These are phyloP conservation scores for Mycena haematopus DNA, from an alignment of 768 basidiomycete species.

Conservation along the genomic window DNA sequence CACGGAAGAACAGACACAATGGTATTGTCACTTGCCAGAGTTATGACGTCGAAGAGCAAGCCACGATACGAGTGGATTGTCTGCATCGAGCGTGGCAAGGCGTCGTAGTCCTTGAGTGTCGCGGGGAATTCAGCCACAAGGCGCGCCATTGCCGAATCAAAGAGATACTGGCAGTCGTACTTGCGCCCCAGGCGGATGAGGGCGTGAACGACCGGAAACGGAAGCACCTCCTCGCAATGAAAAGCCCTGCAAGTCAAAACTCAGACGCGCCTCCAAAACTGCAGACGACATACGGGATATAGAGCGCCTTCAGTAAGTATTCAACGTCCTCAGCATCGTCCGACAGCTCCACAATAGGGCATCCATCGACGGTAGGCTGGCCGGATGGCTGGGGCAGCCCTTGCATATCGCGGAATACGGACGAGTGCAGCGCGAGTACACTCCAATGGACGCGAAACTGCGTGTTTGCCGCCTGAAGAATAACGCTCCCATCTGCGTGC, in stretches of 20 bases:
- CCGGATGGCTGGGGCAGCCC: background rate
- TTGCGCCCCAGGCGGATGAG: too few species aligned
- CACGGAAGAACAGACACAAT: too few species aligned
- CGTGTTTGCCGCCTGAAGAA: background rate
- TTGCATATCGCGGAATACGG: background rate
- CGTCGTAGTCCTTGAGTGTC: too few species aligned
- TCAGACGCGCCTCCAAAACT: background rate
- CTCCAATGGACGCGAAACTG: background rate
- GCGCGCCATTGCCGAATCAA: too few species aligned
- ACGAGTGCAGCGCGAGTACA: background rate
- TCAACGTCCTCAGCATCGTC: background rate
- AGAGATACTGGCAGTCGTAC: too few species aligned
- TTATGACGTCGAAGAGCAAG: too few species aligned
- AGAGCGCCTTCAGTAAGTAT: background rate
- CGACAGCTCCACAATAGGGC: background rate
- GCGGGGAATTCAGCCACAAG: too few species aligned
- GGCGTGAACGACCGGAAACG: background rate
- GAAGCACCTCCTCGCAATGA: background rate
- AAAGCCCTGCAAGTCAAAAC: background rate
- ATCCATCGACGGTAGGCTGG: background rate
- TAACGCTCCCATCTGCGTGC: background rate
- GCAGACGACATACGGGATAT: background rate
- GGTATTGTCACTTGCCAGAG: too few species aligned
- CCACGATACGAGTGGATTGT: too few species aligned
- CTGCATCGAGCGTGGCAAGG: too few species aligned